Conservation (phyloP, 2,329 filamentous ascomycete genomes). For the Nannizziopsis barbatae region DNA sequence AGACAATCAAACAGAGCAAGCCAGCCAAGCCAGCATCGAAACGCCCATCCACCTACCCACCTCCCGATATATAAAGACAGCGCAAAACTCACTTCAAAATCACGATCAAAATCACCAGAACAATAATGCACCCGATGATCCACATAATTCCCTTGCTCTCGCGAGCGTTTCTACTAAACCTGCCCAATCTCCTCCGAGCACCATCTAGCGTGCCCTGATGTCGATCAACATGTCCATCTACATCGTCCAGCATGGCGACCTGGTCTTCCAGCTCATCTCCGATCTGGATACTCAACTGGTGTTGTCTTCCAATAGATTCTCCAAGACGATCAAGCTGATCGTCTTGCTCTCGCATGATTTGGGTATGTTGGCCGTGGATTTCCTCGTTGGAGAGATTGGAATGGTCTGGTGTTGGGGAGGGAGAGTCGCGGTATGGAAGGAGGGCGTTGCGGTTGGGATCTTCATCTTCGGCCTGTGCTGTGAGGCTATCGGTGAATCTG, state of each 20-base stretch:
- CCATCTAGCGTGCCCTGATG: conserved; percentile 66
- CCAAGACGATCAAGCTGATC: conserved; percentile 81
- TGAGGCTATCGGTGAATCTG: conserved; percentile 59
- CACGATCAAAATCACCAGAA: conserved; percentile 71
- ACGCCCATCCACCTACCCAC: no score
- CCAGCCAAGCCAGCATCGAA: no score
- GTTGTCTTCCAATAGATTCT: conserved; percentile 74
- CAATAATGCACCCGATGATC: conserved; percentile 69
- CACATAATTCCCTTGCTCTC: conserved; percentile 81
- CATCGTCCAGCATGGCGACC: conserved; percentile 76
- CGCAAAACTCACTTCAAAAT: conserved; percentile 55
- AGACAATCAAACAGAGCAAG: no score
- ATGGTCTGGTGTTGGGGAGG: conserved; percentile 41
- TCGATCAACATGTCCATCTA: conserved; percentile 70
- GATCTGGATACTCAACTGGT: conserved; percentile 89
- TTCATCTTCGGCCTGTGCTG: conserved; percentile 30
- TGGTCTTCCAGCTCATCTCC: conserved; percentile 91
- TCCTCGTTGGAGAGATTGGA: conserved; percentile 63
- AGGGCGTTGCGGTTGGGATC: conserved; percentile 46
- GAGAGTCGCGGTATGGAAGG: conserved; percentile 50
- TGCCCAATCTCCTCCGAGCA: conserved; percentile 60
- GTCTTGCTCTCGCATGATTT: conserved; percentile 79
- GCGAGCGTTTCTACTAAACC: conserved; percentile 60
- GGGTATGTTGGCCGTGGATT: conserved; percentile 72
- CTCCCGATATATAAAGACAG: neutral